A percentile compares a stretch with the other conserved stretches of the same genome.
phyloP scores from a whole-genome alignment of 2,329 filamentous ascomycete species.

The Amylocarpus encephaloides region DNA sequence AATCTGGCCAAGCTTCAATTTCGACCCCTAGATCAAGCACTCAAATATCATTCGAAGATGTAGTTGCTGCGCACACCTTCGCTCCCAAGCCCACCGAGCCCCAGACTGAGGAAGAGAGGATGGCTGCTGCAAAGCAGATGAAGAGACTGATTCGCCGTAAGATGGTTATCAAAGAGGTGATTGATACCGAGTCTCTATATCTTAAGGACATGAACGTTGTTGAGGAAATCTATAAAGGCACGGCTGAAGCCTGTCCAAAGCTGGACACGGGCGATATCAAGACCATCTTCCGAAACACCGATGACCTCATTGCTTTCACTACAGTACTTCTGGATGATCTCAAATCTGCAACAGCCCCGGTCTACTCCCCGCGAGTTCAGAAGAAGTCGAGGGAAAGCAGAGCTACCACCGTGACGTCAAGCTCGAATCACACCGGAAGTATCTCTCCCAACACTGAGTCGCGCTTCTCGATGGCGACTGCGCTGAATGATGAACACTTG shows the following conservation, averaged over 20 bases:
- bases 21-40: conserved; percentile 30
- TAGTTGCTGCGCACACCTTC: conserved; percentile 5
- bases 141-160: conserved; percentile 74
- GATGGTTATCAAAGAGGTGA: conserved; percentile 81
- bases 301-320: conserved; percentile 84
- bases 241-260: conserved; percentile 72
- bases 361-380: conserved; percentile 59
- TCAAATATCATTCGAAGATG: conserved; percentile 26
- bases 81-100: conserved; percentile 2
- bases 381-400: conserved; percentile 37
- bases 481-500: conserved; percentile 20
- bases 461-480: conserved; percentile 22
- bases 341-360: conserved; percentile 69
- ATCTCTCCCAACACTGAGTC: conserved; percentile 16
- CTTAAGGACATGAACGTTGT: conserved; percentile 95
- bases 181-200: conserved; percentile 89
- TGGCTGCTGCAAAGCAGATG: conserved; percentile 48
- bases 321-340: conserved; percentile 71
- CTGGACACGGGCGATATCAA: conserved; percentile 81
- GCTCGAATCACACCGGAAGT: neutral
- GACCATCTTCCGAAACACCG: conserved; percentile 85
- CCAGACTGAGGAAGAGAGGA: conserved; percentile 32
- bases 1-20: conserved; percentile 25
- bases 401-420: conserved; percentile 9
- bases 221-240: conserved; percentile 95